Base-by-base conservation (phyloP, 768 basidiomycete genomes). In the Xanthoconium purpureum region DNA sequence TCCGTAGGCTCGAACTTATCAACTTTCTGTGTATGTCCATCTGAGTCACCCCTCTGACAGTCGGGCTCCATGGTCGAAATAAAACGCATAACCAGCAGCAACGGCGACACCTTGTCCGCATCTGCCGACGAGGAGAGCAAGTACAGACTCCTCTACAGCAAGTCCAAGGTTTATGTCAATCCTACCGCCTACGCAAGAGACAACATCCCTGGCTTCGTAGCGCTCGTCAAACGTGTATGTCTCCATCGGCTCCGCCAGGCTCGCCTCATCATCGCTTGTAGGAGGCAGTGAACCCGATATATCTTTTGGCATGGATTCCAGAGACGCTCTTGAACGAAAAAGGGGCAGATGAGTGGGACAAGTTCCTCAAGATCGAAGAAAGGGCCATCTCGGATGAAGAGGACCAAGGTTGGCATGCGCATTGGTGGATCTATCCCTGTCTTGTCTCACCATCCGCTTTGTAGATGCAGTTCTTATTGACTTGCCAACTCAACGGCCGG, bases 141-240 rank as follows among this genome's bases (percentile, higher is more conserved):
- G 70, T 83, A 84, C 68, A 79, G 89, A 44, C 78, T 98, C 47
- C 70, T 98, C 14, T 97, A 93, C 64, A 88, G 86, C 71, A 97
- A 96, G 70, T 91, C 89, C 40, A 95, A 94, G 71, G 96, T 98
- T 44, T 94, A 96, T 68, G 86, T 99, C 43, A 92, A 98, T 63
- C 97, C 97, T 0, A 96, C 94, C 3, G 85, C 89, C 4, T 95
- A 94, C 70, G 80, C 89, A 3, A 81, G 89, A 65, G 97, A 98
- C 72, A 96, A 98, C 71, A 91, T 98, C 36, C 85, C 92, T 3
- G 97, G 97, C 1, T 98, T 96, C 69, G 85, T 94, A 8, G 87
- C 89, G 15, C 79, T 99, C 55, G 94, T 98, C 18, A 92, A 94
- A 76, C 82, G 88, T 65, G 93, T 93, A 62, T 52, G 87, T 76